phyloP scores from a whole-genome alignment of 192 early-diverging fungal species.

The Radiomyces spectabilis region DNA sequence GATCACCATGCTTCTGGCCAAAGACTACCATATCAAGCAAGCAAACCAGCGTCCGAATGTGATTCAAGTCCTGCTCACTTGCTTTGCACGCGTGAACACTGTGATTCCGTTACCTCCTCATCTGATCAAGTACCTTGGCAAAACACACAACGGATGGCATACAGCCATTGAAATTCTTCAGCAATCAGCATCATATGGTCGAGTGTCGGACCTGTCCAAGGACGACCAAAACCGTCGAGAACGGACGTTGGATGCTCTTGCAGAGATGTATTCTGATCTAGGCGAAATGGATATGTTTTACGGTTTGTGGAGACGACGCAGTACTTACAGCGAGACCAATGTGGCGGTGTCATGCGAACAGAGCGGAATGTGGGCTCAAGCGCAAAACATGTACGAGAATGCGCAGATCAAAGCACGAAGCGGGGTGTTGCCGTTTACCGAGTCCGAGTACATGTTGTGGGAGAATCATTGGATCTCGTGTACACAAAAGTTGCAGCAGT shows the following conservation, averaged over 20 bases:
- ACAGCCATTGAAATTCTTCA: constrained; percentile 81
- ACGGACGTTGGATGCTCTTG: constrained; percentile 82
- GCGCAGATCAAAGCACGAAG: constrained; percentile 89
- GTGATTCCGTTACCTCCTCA: constrained; percentile 83
- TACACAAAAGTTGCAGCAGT: constrained; percentile 89
- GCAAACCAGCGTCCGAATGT: constrained; percentile 83
- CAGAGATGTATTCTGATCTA: constrained; percentile 76
- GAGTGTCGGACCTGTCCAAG: constrained; percentile 43
- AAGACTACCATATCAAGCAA: constrained; percentile 87
- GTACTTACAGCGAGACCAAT: constrained; percentile 88
- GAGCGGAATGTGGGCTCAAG: constrained; percentile 84
- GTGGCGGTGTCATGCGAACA: constrained; percentile 95
- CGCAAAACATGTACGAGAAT: constrained; percentile 85
- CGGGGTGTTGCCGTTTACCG: constrained; percentile 79
- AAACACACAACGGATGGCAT: constrained; percentile 90
- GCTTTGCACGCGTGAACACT: constrained; percentile 67
- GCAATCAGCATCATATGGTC: constrained; percentile 40
- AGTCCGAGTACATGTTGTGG: constrained; percentile 96
- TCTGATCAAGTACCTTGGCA: constrained; percentile 88
- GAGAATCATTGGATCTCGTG: constrained; percentile 95
- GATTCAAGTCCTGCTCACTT: constrained; percentile 86
- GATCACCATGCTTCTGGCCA: constrained; percentile 77
- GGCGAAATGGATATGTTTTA: constrained; percentile 90
- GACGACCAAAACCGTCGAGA: constrained; percentile 87
- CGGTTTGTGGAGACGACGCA: constrained; percentile 87